These are phyloP conservation scores for Trichosporon inkin DNA, from an alignment of 1,284 basidiomycete species.

Conservation along the genomic window DNA sequence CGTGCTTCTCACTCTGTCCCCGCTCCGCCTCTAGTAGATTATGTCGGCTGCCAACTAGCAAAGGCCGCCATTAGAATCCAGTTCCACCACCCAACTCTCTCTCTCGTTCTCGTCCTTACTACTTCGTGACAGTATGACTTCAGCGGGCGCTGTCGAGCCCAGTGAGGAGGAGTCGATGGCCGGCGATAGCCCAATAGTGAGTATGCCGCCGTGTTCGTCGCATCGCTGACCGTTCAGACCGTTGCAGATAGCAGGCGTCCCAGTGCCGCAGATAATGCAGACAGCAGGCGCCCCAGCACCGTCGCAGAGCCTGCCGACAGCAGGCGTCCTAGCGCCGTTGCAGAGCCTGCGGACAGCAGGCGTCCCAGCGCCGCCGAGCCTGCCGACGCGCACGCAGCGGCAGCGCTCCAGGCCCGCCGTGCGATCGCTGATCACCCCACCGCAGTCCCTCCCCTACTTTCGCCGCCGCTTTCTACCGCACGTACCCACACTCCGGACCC, in stretches of 20 bases:
- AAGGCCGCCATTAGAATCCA: background rate
- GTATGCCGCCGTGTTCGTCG: background rate
- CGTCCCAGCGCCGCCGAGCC: background rate
- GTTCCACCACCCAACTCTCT: background rate
- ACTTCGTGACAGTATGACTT: constrained; percentile 1
- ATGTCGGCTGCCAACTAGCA: constrained; percentile 4
- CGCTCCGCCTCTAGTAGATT: background rate
- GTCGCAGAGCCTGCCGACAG: background rate
- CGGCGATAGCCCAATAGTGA: constrained; percentile 8
- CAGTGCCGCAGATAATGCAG: background rate
- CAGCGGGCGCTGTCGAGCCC: background rate
- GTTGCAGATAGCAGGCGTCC: constrained; percentile 5
- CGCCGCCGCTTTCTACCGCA: constrained; percentile 20
- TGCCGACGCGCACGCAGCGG: constrained; percentile 3
- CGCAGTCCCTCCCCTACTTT: constrained; percentile 14
- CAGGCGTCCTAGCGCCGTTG: background rate
- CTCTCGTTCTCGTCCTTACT: background rate
- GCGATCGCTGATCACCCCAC: constrained; percentile 14
- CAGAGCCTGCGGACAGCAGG: background rate
- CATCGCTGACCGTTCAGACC: background rate
- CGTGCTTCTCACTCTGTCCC: background rate
- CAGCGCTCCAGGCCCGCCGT: constrained; percentile 17
- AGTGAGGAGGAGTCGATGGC: constrained; percentile 9
- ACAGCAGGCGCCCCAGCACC: background rate
- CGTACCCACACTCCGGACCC: constrained; percentile 27